Base-by-base conservation (phyloP, 1,139 yeast genomes). In the Candida neerlandica region DNA sequence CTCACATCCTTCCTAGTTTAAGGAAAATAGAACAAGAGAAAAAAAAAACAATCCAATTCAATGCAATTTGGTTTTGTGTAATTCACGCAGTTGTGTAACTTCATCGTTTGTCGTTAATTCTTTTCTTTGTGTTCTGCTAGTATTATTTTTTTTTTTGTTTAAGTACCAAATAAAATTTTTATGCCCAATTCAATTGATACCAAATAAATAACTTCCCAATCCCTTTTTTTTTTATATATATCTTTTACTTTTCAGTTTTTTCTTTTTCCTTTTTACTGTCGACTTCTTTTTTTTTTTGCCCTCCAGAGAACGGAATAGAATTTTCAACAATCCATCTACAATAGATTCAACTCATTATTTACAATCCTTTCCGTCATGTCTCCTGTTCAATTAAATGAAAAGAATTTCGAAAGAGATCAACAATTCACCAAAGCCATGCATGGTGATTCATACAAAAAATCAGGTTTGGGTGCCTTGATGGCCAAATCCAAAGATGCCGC, bases 341-440 rank as follows among this genome's bases (percentile, higher is more conserved):
- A 26, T 4, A 45, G 51, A 47, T 51, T 51, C 56, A 51, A 51
- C 53, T 48, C 52, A 34, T 23, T 23, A 23, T 23, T 23, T 23
- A 23, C 5, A 10, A 23, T 23, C 9, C 18, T 32, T 9, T n/a
- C 30, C 43, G 5, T 38, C 29, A 55, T 55, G 56, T 45, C 56
- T 15, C 52, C 56, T 27, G 46, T 53, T 40, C 52, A 51, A 48
- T 55, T 56, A 51, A 57, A 57, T 15, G 56, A 56, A 43, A 80
- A 78, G 63, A 69, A 80, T 55, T 75, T 69, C 60, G 69, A 68
- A 38, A 70, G 75, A 59, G 86, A 81, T 64, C 71, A 76, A 63
- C 77, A 85, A 50, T 92, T 92, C 71, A 86, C 96, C 59, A 78
- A 85, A 63, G 92, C 95, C 44, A 72, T 94, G 69, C 97, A 94